Conservation (phyloP, 768 basidiomycete genomes). For the Xerocomellus dryophilus region DNA sequence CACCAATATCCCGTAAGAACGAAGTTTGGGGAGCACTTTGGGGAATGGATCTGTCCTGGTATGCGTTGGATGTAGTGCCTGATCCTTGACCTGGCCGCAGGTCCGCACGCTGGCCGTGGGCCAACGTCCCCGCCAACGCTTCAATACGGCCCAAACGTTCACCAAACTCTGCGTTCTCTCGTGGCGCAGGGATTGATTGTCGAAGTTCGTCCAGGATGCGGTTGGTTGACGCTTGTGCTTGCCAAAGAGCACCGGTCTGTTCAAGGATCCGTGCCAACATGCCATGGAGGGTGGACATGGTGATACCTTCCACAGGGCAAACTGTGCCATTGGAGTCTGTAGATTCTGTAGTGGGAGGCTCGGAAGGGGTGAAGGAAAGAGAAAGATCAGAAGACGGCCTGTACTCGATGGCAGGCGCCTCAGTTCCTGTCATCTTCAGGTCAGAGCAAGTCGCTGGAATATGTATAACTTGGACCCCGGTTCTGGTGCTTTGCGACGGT, state of each 20-base stretch:
- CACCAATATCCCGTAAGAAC: not conserved
- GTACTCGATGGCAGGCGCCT: too few species aligned
- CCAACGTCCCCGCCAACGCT: conserved; percentile 7
- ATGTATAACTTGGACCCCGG: too few species aligned
- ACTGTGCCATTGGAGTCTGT: conserved; percentile 26
- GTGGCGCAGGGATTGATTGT: conserved; percentile 36
- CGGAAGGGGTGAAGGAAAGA: not conserved
- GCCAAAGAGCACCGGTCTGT: conserved; percentile 54
- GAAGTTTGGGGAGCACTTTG: not conserved
- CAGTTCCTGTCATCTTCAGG: not conserved
- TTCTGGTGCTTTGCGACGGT: too few species aligned
- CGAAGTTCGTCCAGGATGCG: conserved; percentile 58
- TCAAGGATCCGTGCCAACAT: conserved; percentile 55
- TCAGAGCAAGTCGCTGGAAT: not conserved
- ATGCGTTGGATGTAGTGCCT: not conserved
- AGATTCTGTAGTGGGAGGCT: not conserved
- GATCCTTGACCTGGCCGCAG: not conserved
- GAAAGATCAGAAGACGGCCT: not conserved
- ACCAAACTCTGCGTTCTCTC: conserved; percentile 38
- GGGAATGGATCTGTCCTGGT: not conserved
- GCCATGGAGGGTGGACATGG: conserved; percentile 45
- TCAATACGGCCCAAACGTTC: conserved; percentile 24
- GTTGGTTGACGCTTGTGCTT: conserved; percentile 57
- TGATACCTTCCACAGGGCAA: conserved; percentile 23
- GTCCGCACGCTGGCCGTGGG: not conserved